Base-by-base conservation (phyloP, 2,329 filamentous ascomycete species). In the Trichoderma citrinoviride region DNA sequence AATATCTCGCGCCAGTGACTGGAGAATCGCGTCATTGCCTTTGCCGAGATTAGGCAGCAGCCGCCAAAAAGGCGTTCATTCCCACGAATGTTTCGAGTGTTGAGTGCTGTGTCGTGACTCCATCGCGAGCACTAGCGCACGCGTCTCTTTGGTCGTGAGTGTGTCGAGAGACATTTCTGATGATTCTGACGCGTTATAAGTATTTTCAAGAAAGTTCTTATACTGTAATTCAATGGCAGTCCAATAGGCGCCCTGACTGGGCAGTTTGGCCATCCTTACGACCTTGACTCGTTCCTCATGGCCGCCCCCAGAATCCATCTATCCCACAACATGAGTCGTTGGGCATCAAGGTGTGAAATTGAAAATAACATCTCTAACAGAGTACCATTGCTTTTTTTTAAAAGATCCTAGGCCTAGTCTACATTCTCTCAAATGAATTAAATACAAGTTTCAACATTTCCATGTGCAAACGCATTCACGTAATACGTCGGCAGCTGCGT, bases 401-500 rank as follows among this genome's bases (percentile, higher is more conserved):
- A 10, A 37, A 37, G 5, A 37, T 37, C 33, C 33, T 37, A 37
- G 33, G 27, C 41, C 61, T 63, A 41, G 29, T 29, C 50, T 47
- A 55, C 21, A 21, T 47, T 25, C n/a, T 29, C 23, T 21, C n/a
- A n/a, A n/a, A 55, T 37, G 12, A 62, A 62, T 62, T 46, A 63
- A 63, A 54, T 54, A 43, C 37, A 61, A 19, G 46, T 8, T 23
- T 43, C 14, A 41, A 12, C 27, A 25, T 40, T 37, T 47, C 43
- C 33, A 3, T 54, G 7, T 12, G 58, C 57, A 19, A 66, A 54
- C 21, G 66, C 57, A 37, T 66, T 58, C 19, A 64, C 77, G 66
- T 85, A 82, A 71, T 80, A 79, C 64, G 82, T 83, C 21, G 85
- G 84, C 65, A 87, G 79, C 65, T 78, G 79, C 5, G 86, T 87